Percentiles rank a stretch among this genome's conserved stretches.
These are phyloP conservation scores for Tricholomella constricta DNA, from an alignment of 768 basidiomycete genomes.

Conservation along the genomic window DNA sequence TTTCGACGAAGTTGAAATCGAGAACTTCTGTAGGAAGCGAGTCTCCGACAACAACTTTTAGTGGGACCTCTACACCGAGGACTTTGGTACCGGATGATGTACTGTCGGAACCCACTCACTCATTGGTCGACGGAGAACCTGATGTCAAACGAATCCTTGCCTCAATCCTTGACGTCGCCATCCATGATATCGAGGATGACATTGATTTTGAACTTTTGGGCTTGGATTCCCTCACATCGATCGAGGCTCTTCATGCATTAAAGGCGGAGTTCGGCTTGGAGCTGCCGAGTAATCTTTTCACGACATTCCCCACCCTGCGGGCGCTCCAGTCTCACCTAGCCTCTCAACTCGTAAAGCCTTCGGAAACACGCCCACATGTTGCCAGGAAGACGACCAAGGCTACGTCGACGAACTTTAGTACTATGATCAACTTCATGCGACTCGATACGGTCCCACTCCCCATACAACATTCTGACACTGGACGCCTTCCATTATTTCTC, in stretches of 20 bases:
- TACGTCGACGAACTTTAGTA: neutral
- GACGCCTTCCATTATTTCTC: constrained; percentile 52
- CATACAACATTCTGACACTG: constrained; percentile 36
- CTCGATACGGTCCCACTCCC: constrained; percentile 32
- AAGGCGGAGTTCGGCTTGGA: constrained; percentile 40
- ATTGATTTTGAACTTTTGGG: constrained; percentile 52
- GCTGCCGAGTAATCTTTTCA: constrained; percentile 48
- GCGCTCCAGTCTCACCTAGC: constrained; percentile 36
- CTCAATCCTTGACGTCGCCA: constrained; percentile 45
- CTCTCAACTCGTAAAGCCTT: neutral
- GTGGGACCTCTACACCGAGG: constrained; percentile 33
- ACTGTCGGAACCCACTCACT: constrained; percentile 18
- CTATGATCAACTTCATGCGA: constrained; percentile 19
- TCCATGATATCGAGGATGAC: constrained; percentile 43
- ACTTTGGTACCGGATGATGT: constrained; percentile 43
- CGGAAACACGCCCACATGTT: neutral
- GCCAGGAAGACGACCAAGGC: neutral
- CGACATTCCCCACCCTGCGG: constrained; percentile 38
- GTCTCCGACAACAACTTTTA: constrained; percentile 15
- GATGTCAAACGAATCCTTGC: constrained; percentile 44
- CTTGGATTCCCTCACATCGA: constrained; percentile 64
- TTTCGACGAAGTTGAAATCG: constrained; percentile 19
- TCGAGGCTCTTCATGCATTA: constrained; percentile 58
- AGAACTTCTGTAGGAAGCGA: neutral
- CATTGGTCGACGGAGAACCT: constrained; percentile 23